These are phyloP conservation scores for Puya raimondii DNA, from an alignment of 176 grass and related monocot species.

Conservation along the genomic window DNA sequence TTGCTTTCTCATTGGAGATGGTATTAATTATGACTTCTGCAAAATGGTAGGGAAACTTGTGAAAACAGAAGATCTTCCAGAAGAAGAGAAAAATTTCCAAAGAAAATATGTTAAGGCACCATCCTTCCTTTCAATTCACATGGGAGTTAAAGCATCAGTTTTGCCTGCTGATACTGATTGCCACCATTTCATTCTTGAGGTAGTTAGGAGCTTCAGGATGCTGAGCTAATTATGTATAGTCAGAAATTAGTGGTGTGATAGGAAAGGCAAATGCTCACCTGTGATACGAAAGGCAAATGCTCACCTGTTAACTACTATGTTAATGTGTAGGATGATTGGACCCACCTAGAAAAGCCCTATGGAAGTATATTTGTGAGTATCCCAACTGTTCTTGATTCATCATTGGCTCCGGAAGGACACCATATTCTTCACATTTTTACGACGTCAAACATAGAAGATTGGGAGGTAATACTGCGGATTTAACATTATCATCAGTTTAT, in stretches of 20 bases:
- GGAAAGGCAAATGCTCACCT: no score
- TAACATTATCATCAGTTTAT: not conserved
- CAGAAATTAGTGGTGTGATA: no score
- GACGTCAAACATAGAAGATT: constrained; percentile 82
- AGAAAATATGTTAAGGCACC: constrained; percentile 88
- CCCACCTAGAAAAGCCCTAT: constrained; percentile 76
- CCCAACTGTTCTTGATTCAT: constrained; percentile 88
- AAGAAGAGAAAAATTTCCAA: constrained; percentile 90
- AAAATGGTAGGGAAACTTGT: constrained; percentile 64
- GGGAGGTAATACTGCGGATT: constrained; percentile 51
- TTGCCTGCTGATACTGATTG: constrained; percentile 81
- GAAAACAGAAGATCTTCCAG: constrained; percentile 77
- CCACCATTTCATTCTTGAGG: constrained; percentile 96
- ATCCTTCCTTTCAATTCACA: constrained; percentile 95
- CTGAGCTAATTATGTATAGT: no score
- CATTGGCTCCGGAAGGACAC: constrained; percentile 80
- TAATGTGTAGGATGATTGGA: constrained; percentile 70
- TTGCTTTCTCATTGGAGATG: not conserved
- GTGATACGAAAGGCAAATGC: no score
- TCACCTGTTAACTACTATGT: constrained; percentile 7
- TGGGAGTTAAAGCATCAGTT: constrained; percentile 82
- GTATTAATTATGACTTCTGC: not conserved
- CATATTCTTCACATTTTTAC: constrained; percentile 98
- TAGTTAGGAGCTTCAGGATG: constrained; percentile 16
- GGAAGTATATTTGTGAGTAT: constrained; percentile 99